phyloP scores from a whole-genome alignment of 2,329 filamentous ascomycete genomes.

The Xylaria sp. region DNA sequence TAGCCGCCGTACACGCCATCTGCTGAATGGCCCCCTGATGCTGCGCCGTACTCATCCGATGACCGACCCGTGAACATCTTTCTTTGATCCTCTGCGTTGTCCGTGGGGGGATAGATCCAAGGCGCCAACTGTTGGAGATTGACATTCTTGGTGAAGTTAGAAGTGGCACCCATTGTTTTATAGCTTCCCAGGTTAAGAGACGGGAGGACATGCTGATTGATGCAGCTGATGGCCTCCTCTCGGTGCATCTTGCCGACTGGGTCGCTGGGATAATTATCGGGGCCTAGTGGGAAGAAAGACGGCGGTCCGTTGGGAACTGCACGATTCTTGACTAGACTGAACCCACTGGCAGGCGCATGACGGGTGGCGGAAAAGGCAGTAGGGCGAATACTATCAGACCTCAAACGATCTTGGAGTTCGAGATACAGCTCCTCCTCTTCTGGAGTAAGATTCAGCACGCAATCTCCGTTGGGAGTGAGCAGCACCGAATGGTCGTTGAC shows the following conservation, averaged over 20 bases:
- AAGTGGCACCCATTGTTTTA: slow-evolving; percentile 46
- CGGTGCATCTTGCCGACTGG: slow-evolving; percentile 69
- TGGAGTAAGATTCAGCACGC: slow-evolving; percentile 71
- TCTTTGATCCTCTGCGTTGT: slow-evolving; percentile 46
- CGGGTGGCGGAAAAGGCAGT: slow-evolving; percentile 62
- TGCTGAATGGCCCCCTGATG: slow-evolving; percentile 16
- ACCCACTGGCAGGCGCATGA: slow-evolving; percentile 61
- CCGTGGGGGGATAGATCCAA: slow-evolving; percentile 59
- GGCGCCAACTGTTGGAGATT: slow-evolving; percentile 62
- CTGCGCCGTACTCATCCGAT: slow-evolving; percentile 33
- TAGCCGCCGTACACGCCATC: slow-evolving; percentile 40
- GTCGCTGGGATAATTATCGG: slow-evolving; percentile 57
- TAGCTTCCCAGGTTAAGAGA: slow-evolving; percentile 60
- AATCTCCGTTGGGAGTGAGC: slow-evolving; percentile 77
- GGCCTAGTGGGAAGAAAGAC: slow-evolving; percentile 62
- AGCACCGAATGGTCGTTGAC: slow-evolving; percentile 71
- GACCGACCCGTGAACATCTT: slow-evolving; percentile 36
- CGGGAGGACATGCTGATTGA: slow-evolving; percentile 71
- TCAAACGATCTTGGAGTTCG: slow-evolving; percentile 67
- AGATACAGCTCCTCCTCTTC: slow-evolving; percentile 75
- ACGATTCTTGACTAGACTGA: slow-evolving; percentile 67
- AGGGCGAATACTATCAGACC: slow-evolving; percentile 55
- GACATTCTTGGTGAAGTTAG: slow-evolving; percentile 54
- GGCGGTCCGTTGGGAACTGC: slow-evolving; percentile 69
- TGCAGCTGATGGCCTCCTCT: slow-evolving; percentile 70